phyloP scores from a whole-genome alignment of 139 green algal genomes.

The Astrephomene gubernaculifera region DNA sequence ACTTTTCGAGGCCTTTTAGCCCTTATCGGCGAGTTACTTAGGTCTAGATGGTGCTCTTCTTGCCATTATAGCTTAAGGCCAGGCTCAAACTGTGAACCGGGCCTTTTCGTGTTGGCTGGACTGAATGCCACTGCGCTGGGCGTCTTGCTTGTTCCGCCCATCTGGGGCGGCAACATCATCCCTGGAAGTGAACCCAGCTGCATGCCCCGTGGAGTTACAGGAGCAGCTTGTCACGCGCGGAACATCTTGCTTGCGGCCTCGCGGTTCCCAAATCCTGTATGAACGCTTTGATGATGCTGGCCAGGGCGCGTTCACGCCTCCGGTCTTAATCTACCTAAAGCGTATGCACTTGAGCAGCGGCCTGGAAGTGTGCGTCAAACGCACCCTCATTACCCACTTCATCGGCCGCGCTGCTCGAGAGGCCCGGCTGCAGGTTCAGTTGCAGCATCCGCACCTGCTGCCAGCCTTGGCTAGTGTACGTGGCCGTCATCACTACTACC shows the following conservation, averaged over 20 bases:
- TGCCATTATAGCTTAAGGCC: no score
- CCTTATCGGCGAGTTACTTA: no score
- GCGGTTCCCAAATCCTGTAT: conserved; percentile 6
- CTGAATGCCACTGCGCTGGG: conserved; percentile 3
- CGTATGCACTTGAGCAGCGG: conserved; percentile 2
- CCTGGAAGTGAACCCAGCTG: not conserved
- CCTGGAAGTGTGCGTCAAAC: conserved; percentile 28
- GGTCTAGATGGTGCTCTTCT: no score
- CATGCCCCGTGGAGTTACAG: conserved; percentile 3
- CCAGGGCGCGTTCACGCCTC: conserved; percentile 18
- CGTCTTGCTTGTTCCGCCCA: conserved; percentile 11
- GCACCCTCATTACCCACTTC: conserved; percentile 24
- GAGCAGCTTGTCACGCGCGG: not conserved
- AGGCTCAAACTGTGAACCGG: no score
- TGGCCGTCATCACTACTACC: conserved; percentile 36
- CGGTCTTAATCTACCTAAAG: conserved; percentile 36
- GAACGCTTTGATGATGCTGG: conserved; percentile 21
- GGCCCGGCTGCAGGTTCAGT: conserved; percentile 30
- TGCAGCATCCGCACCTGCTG: conserved; percentile 38
- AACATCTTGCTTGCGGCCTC: conserved; percentile 2
- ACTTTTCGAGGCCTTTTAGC: no score
- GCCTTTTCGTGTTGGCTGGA: no score
- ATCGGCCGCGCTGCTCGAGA: conserved; percentile 9
- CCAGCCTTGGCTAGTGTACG: conserved; percentile 26
- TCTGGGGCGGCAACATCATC: not conserved